Base-by-base conservation (phyloP, 78 protist species). In the Tieghemostelium lacteum region DNA sequence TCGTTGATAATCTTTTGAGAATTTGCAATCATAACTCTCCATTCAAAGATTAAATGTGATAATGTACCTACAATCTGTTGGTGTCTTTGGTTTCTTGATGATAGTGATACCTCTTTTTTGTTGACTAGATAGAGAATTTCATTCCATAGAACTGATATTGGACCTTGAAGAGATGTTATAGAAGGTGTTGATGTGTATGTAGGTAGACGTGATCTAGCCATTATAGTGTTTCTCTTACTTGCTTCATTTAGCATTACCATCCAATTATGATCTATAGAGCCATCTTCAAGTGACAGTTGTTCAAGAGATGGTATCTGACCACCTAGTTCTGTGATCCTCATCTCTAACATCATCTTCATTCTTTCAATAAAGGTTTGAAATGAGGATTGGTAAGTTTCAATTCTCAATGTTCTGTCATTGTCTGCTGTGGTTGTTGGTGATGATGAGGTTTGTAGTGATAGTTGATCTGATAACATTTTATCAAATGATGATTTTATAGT, bases 1-100 rank as follows among this genome's bases (percentile, higher is more conserved):
- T 80, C 88, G 26, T 71, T 80, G 3, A 80, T 80, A 36, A 80
- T 70, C 54, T 80, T 80, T 55, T 80, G 88, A 29, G 77, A n/a
- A 45, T 80, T 80, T 12, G 69, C 75, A 6, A 67, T 31, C 75
- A 80, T 67, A 17, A 80, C 52, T 24, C 88, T 55, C 88, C 88
- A 80, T 67, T 80, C 88, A 33, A 80, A 45, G 5, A 80, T 24
- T 16, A 61, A 57, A 22, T 40, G 72, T 36, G 65, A 42, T 1
- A 80, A 24, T 28, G 40, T 67, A 52, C 36, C 28, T n/a, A 80
- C 28, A 6, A 69, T 61, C 6, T 33, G 29, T 45, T 42, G 40
- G n/a, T 31, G 19, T 34, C 69, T 58, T 42, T 16, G 6, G 58
- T 45, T 45, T 10, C 10, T 45, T 0, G 17, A 65, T 4, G 7